Evolutionary conservation across 1,284 basidiomycete genomes (phyloP), one percentile per base, ranked within the genome.

Genomic region (Malassezia yamatoensis): DNA sequence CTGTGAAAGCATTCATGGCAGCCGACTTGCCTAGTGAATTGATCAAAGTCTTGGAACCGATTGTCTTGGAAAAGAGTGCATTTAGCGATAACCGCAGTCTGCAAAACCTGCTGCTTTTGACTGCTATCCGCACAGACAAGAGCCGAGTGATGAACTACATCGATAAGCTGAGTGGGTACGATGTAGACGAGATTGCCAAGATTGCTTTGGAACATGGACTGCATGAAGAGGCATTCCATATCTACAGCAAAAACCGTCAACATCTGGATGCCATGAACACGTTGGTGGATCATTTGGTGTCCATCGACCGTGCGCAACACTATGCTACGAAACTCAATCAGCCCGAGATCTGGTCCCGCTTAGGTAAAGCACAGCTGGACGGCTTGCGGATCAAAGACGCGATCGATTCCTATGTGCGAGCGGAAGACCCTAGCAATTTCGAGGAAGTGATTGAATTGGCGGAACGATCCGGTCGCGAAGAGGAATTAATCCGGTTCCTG

Each of bases 331-430:
- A 96, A 80, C 85, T 96, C 77, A 90, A 96, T 79, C 81, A 85
- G 77, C 90, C 94, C 32, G 90, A 90, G 65, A 90, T 98, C 32
- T 99, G 94, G 94, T 90, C 86, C 68, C 80, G 94, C 51, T 83
- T 99, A 64, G 94, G 88, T 39, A 99, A 99, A 78, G 94, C 94
- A n/a, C 94, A 99, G 78, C 83, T 99, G 54, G 94, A 99, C 76
- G 94, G 94, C 67, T 82, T 98, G 58, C 87, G 94, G 47, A 87
- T 99, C 79, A 98, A 96, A 78, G 94, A 99, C 72, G 85, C 94
- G 38, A 96, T 98, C 69, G 89, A 98, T 76, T 96, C 93, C 20
- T 99, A 99, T 78, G 91, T 96, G 82, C 96, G 94, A 80, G 91
- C 94, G 15, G 87, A 90, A 70, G 94, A 99, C 76, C 87, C 94